A percentile compares a stretch with the other conserved stretches of the same genome.
These are phyloP conservation scores for Colletotrichum tabaci DNA, from an alignment of 2,329 filamentous ascomycete genomes.

Conservation along the genomic window DNA sequence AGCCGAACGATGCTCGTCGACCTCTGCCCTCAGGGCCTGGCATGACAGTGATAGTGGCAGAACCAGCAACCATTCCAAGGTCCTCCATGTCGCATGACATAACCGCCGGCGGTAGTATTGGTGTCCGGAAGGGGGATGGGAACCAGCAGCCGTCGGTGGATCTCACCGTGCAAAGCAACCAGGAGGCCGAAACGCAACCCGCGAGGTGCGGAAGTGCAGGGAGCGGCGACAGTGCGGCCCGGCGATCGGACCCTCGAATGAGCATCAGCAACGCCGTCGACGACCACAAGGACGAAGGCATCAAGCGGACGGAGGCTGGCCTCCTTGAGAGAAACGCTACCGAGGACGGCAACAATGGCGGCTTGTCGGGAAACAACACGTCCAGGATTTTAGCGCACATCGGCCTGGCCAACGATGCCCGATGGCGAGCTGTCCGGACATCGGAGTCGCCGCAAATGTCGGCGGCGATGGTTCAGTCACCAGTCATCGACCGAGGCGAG, in stretches of 20 bases:
- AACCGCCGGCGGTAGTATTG: background rate
- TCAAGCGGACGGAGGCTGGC: background rate
- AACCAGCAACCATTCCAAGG: background rate
- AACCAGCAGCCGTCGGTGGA: conserved; percentile 24
- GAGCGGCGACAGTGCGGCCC: conserved; percentile 23
- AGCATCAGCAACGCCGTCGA: conserved; percentile 35
- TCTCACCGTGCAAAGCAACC: background rate
- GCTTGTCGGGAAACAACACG: conserved; percentile 23
- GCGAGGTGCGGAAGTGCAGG: conserved; percentile 1
- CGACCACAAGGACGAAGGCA: background rate
- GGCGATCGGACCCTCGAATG: conserved; percentile 34
- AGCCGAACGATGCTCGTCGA: conserved; percentile 17
- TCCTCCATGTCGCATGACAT: conserved; percentile 17
- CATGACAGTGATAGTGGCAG: too few species aligned
- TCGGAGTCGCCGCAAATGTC: conserved; percentile 35
- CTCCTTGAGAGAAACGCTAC: background rate
- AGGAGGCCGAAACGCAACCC: background rate
- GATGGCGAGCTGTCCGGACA: conserved; percentile 35
- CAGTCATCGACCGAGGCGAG: conserved; percentile 22
- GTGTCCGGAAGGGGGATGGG: background rate
- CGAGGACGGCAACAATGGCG: conserved; percentile 5
- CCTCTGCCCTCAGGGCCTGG: conserved; percentile 15
- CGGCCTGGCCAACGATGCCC: conserved; percentile 24
- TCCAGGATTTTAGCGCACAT: conserved; percentile 16
- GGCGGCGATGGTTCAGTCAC: conserved; percentile 1